Evolutionary conservation across 73 alveolate species (phyloP), one percentile per base, ranked within the genome.

Genomic region (Paramecium biaurelia): DNA sequence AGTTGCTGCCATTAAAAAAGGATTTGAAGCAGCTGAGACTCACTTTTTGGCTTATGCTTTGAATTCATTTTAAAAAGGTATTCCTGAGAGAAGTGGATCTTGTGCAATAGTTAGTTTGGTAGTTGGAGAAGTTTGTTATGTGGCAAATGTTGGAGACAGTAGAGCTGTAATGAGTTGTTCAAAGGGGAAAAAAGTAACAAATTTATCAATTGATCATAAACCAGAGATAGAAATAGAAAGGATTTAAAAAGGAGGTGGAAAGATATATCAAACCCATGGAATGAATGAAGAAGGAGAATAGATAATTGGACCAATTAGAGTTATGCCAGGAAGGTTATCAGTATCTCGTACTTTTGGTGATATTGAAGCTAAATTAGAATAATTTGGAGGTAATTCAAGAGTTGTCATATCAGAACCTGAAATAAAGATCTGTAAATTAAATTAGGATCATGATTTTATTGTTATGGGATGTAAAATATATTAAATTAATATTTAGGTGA

Each of bases 261-360:
- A 92, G 67, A 95, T 98, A 11, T 98, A 97, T 93, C 86, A 96
- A 76, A 89, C 94, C 23, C 70, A 89, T 14, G 87, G 79, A 20
- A 24, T 58, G 24, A 41, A 18, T 41, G 90, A 89, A 26, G 90
- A 89, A 11, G 92, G 85, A 6, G 11, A 89, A 70, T 42, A 58
- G 7, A 70, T 70, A 1, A 41, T 95, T 0, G 99, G 99, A 11
- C 99, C 99, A 1, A 87, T 94, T 14, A 95, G 99, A 87, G 98
- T 97, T 1, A 74, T 96, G 11, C 99, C 99, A 24, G 99, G 99
- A 12, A 94, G 98, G 84, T 94, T 98, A 24, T 95, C 98, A 30
- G 99, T 98, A 10, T 93, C 99, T 37, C 94, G 99, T 76, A 94
- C 99, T 26, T 92, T 98, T 59, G 99, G 99, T 14, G 99, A 98